Base-by-base conservation (phyloP, 768 basidiomycete genomes). In the Hortiboletus campestris region DNA sequence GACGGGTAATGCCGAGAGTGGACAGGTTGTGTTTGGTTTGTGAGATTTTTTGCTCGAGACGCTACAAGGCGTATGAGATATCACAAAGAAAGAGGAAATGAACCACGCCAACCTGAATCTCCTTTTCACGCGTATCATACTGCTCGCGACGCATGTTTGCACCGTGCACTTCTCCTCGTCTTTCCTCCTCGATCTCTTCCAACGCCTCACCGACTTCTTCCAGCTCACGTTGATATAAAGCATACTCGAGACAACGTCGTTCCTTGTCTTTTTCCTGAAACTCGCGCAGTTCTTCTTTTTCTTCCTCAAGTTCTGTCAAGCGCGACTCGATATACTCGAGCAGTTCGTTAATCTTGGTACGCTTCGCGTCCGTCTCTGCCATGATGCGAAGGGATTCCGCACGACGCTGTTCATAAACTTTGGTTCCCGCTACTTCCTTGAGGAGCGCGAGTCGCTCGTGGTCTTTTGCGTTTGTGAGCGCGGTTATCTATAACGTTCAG, bases 351-450 rank as follows among this genome's bases (percentile, higher is more conserved):
- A 99, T 97, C 73, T 98, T 98, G 14, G 82, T 77, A 10, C 94
- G 86, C 66, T 98, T 98, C 6, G 89, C 81, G 61, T 96, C 94
- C 46, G 97, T 98, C 68, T 98, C 96, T 29, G 92, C 84, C 91
- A 98, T 97, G 68, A 98, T 94, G 51, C 91, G 86, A n/a, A 95
- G 77, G 6, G 91, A 94, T 69, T 99, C 97, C 1, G 89, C 62
- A 16, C 96, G 84, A 45, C 95, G 86, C 66, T 96, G 90, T 73
- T 99, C 97, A 67, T 99, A 99, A 1, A 98, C 94, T 63, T 97
- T 94, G 0, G 97, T 99, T 4, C 97, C 97, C 0, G 96, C 97
- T 0, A 99, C 95, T 72, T 99, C 97, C 67, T 99, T 98, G 44
- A 99, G 78, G n/a, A 99, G 80, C 0, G 91, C 85, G 6, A 99